Evolutionary conservation across 139 green algal species (phyloP).

Genomic region (Coelastrella sp.): DNA sequence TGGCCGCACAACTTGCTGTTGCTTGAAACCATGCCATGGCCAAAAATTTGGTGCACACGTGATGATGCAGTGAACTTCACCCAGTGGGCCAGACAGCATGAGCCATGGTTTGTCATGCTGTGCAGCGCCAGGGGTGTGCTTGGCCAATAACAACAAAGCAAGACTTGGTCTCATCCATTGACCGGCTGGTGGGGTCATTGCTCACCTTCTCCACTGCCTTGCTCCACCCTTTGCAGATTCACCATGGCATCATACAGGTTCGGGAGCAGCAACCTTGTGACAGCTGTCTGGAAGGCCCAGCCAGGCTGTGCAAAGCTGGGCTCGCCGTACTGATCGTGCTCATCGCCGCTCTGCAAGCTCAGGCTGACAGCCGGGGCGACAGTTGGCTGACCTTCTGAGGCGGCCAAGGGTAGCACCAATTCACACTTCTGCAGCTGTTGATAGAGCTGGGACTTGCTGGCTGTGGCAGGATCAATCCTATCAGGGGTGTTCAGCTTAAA

Average conservation of each 20-base stretch:
- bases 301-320: neutral
- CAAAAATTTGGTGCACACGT: too few relatives aligned
- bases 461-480: neutral
- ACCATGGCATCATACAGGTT: neutral
- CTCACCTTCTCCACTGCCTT: neutral
- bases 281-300: neutral
- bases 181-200: too few relatives aligned
- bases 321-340: neutral
- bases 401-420: too few relatives aligned
- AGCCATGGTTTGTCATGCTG: too few relatives aligned
- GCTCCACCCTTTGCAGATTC: neutral
- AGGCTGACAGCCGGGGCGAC: neutral
- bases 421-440: too few relatives aligned
- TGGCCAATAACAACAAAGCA: too few relatives aligned
- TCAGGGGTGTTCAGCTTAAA: neutral
- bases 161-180: too few relatives aligned
- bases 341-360: neutral
- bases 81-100: too few relatives aligned
- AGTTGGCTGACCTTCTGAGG: neutral
- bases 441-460: neutral
- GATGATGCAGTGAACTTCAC: too few relatives aligned
- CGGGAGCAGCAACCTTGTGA: neutral
- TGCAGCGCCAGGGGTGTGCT: too few relatives aligned
- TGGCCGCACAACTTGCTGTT: too few relatives aligned
- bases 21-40: too few relatives aligned